These are phyloP conservation scores for Primulina eburnea DNA, from an alignment of 257 asterid species.

Conservation along the genomic window DNA sequence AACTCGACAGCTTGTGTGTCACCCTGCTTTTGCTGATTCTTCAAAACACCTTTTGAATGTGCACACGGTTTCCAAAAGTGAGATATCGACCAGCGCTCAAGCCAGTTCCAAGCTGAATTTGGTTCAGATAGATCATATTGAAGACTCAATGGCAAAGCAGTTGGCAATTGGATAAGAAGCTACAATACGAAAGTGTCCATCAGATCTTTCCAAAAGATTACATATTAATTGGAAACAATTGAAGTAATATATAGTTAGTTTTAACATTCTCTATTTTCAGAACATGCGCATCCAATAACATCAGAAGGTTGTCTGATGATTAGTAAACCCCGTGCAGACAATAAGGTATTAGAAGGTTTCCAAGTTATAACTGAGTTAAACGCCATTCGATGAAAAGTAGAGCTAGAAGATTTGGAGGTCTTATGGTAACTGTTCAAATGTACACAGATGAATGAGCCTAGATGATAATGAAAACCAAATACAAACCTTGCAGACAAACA, in stretches of 20 bases:
- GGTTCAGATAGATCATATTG: constrained; percentile 74
- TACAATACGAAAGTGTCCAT: constrained; percentile 30
- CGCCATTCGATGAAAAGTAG: not conserved
- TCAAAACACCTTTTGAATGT: constrained; percentile 38
- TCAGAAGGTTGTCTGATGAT: not conserved
- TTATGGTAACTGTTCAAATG: not conserved
- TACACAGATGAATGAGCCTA: not conserved
- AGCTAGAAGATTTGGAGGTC: not conserved
- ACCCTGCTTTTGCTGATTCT: constrained; percentile 55
- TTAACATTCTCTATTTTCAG: not conserved
- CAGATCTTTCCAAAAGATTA: constrained; percentile 16
- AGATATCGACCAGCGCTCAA: constrained; percentile 80
- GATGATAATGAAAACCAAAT: constrained; percentile 20
- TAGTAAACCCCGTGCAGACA: not conserved
- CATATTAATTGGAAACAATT: not conserved
- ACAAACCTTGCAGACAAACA: constrained; percentile 67
- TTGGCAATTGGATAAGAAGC: constrained; percentile 75
- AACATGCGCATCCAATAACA: not conserved
- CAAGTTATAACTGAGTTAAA: not conserved
- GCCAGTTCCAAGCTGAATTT: constrained; percentile 84
- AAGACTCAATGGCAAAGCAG: constrained; percentile 76
- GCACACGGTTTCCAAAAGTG: constrained; percentile 69
- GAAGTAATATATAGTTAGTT: not conserved
- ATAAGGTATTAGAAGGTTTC: not conserved
- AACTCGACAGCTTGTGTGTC: constrained; percentile 34